Evolutionary conservation across 2,329 filamentous ascomycete genomes (phyloP).

Genomic region (Aspergillus viridinutans): DNA sequence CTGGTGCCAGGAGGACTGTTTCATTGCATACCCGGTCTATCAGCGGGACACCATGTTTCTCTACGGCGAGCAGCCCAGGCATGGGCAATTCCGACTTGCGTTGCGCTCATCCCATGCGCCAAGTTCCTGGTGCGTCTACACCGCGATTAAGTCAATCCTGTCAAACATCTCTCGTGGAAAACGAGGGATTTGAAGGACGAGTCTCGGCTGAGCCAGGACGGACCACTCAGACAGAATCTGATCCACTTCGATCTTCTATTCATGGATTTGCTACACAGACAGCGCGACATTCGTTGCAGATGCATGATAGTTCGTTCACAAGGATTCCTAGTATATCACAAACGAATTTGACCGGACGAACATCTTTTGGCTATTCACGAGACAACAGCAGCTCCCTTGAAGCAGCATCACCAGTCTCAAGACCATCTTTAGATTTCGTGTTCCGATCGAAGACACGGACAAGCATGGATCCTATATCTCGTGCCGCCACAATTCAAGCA

Average conservation of each 20-base stretch:
- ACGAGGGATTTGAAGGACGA: slow-evolving; percentile 40
- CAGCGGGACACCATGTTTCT: slow-evolving; percentile 54
- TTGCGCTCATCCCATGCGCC: slow-evolving; percentile 54
- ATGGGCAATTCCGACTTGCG: slow-evolving; percentile 48
- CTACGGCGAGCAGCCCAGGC: slow-evolving; percentile 43
- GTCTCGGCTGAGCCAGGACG: slow-evolving; percentile 45
- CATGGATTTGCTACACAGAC: slow-evolving; percentile 30
- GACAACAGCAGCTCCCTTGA: slow-evolving; percentile 50
- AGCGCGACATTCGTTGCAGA: slow-evolving; percentile 33
- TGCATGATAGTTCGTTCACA: slow-evolving; percentile 41
- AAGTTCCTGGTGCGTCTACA: slow-evolving; percentile 52
- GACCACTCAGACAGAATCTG: slow-evolving; percentile 13
- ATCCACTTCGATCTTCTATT: slow-evolving; percentile 25
- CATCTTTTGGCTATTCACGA: slow-evolving; percentile 46
- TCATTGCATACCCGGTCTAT: slow-evolving; percentile 49
- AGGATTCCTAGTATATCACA: slow-evolving; percentile 50
- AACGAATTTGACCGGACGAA: slow-evolving; percentile 48
- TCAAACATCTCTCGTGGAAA: slow-evolving; percentile 46
- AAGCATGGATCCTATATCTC: slow-evolving; percentile 50
- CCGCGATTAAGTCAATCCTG: slow-evolving; percentile 49
- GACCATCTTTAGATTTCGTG: slow-evolving; percentile 55
- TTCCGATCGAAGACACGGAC: slow-evolving; percentile 48
- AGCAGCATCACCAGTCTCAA: slow-evolving; percentile 49
- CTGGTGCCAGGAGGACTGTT: slow-evolving; percentile 36
- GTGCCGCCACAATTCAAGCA: slow-evolving; percentile 54